A percentile compares a stretch with the other conserved stretches of the same genome.
phyloP scores from a whole-genome alignment of 306 rosid species.

The Citrullus amarus region DNA sequence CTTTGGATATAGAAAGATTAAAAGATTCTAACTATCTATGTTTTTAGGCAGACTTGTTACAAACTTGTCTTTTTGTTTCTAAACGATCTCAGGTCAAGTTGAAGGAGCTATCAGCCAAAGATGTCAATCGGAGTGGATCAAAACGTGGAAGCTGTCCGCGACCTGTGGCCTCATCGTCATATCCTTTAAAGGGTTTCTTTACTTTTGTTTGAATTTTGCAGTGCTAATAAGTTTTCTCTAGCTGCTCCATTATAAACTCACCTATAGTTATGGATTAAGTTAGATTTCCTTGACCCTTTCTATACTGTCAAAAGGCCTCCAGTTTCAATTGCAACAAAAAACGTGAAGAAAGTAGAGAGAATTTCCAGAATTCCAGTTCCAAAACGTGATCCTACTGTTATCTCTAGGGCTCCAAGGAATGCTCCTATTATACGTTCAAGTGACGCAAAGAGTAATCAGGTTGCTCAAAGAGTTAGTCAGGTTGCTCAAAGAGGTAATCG shows the following conservation, averaged over 20 bases:
- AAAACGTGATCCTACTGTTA: slow-evolving; percentile 25
- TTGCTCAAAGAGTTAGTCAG: slow-evolving; percentile 40
- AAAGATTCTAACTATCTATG: neutral
- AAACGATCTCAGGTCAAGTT: slow-evolving; percentile 36
- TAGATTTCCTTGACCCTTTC: slow-evolving; percentile 43
- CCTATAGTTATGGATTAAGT: neutral
- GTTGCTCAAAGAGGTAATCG: slow-evolving; percentile 36
- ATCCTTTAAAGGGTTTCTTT: slow-evolving; percentile 38
- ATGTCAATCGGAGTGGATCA: slow-evolving; percentile 36
- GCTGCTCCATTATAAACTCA: neutral
- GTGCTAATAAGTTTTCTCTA: neutral
- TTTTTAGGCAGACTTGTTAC: neutral
- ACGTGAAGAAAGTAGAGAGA: slow-evolving; percentile 32
- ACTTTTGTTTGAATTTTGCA: neutral
- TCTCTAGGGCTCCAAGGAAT: slow-evolving; percentile 27
- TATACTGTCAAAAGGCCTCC: slow-evolving; percentile 47
- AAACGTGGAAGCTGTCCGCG: slow-evolving; percentile 63
- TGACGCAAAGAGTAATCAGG: slow-evolving; percentile 41
- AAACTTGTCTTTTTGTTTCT: neutral
- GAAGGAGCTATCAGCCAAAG: slow-evolving; percentile 47
- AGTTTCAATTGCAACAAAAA: slow-evolving; percentile 21
- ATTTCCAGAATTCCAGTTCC: slow-evolving; percentile 31
- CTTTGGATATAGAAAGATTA: neutral
- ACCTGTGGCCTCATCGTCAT: slow-evolving; percentile 52
- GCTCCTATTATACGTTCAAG: slow-evolving; percentile 20